Evolutionary conservation across 2,329 filamentous ascomycete genomes (phyloP).

Genomic region (Coniella lustricola): DNA sequence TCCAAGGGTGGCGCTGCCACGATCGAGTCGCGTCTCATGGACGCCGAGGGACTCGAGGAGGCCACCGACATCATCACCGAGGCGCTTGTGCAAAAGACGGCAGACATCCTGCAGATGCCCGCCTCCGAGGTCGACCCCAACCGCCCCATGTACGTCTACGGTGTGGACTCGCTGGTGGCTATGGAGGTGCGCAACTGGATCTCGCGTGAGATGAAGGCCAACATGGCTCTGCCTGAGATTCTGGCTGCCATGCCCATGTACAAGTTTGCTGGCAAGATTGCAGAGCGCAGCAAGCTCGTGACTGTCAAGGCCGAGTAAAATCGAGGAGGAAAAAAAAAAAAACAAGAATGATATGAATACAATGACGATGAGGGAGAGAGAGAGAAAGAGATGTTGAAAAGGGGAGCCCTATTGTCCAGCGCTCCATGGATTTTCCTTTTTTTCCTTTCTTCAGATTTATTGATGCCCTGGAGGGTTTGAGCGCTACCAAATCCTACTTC

Average conservation of each 20-base stretch:
- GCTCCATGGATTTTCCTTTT: too few relatives aligned
- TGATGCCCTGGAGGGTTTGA: conserved; percentile 9
- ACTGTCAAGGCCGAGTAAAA: conserved; percentile 7
- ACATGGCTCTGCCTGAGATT: conserved; percentile 10
- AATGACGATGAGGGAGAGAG: too few relatives aligned
- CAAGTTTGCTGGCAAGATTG: conserved; percentile 11
- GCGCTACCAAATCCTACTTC: conserved; percentile 11
- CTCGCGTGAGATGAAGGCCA: conserved; percentile 11
- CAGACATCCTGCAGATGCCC: conserved; percentile 12
- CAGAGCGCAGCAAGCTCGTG: conserved; percentile 12
- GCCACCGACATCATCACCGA: conserved; percentile 10
- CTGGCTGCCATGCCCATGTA: conserved; percentile 12
- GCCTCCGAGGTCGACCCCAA: conserved; percentile 9
- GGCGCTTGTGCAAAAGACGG: conserved; percentile 7
- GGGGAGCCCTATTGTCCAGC: too few relatives aligned
- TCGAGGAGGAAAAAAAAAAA: background rate
- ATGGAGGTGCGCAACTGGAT: conserved; percentile 16
- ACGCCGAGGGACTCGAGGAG: conserved; percentile 1
- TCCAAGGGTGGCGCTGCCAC: conserved; percentile 2
- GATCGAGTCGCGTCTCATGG: conserved; percentile 8
- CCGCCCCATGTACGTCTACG: conserved; percentile 11
- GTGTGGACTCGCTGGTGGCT: conserved; percentile 12
- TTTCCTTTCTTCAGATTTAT: too few relatives aligned
- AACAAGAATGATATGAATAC: too few relatives aligned
- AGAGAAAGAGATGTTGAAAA: background rate